Percentiles rank a stretch among this genome's conserved stretches.
Evolutionary conservation across 768 basidiomycete genomes (phyloP).

Genomic region (Mycena polygramma): DNA sequence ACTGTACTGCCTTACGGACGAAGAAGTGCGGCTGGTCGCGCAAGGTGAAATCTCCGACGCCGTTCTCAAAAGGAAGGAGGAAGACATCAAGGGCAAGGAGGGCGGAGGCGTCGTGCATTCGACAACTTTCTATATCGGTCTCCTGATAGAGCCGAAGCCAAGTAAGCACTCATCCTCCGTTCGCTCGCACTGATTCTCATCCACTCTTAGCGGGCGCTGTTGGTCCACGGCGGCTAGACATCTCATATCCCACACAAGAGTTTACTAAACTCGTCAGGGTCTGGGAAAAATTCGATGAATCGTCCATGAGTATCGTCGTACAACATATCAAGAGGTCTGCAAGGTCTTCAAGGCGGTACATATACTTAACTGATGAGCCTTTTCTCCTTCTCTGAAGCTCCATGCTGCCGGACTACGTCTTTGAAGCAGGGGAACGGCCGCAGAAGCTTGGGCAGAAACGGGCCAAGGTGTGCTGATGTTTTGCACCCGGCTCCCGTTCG

Average conservation of each 20-base stretch:
- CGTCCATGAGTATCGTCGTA: slow-evolving; percentile 94
- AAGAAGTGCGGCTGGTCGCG: slow-evolving; percentile 89
- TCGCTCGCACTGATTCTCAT: slow-evolving; percentile 22
- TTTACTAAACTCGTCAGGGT: slow-evolving; percentile 92
- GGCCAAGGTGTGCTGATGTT: slow-evolving; percentile 65
- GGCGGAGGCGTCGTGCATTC: slow-evolving; percentile 87
- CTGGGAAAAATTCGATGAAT: slow-evolving; percentile 95
- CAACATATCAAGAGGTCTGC: slow-evolving; percentile 91
- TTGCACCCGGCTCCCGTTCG: slow-evolving; percentile 24
- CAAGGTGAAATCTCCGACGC: slow-evolving; percentile 72
- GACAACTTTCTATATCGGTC: slow-evolving; percentile 98
- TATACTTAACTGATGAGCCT: slow-evolving; percentile 24
- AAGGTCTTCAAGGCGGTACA: slow-evolving; percentile 18
- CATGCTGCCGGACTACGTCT: slow-evolving; percentile 84
- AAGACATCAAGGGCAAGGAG: slow-evolving; percentile 83
- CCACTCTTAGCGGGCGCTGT: slow-evolving; percentile 71
- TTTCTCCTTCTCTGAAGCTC: slow-evolving; percentile 58
- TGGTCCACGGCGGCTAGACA: slow-evolving; percentile 90
- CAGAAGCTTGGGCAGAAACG: slow-evolving; percentile 80
- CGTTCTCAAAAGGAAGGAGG: slow-evolving; percentile 52
- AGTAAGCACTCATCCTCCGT: slow-evolving; percentile 60
- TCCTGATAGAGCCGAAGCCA: slow-evolving; percentile 91
- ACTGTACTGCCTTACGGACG: slow-evolving; percentile 85
- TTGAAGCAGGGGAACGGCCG: slow-evolving; percentile 85
- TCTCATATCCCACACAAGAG: slow-evolving; percentile 96